Evolutionary conservation across 23 red algal genomes (phyloP), one percentile per base, ranked within the genome.

Genomic region (Gracilaria caudata): DNA sequence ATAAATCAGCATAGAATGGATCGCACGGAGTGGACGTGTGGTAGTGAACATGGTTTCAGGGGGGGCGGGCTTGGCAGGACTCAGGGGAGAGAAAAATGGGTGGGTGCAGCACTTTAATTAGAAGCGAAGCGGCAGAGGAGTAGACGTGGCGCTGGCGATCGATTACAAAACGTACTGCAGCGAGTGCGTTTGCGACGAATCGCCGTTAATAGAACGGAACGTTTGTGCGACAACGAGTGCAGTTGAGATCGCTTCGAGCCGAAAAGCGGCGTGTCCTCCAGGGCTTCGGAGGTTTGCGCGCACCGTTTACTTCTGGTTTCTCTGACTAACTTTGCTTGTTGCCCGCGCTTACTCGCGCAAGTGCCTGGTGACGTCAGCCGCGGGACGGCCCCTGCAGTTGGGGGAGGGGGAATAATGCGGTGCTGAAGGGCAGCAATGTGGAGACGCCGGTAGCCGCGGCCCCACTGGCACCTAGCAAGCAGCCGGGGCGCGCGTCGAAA

Each of bases 71-170:
- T 10, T 7, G 14, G 46, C 7, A 14, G 14, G 46, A 51, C 8
- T 10, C 8, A 51, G 49, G 13, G 1, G 13, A 53, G 49, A 17
- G 49, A 9, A 53, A 7, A 16, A 17, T 53, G 13, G 49, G 49
- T 16, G 6, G 41, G 10, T 45, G 41, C 41, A 45, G 41, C 41
- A 17, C 13, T 53, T 53, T 53, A 66, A 66, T 66, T 66, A 66
- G 61, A 66, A 66, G 61, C 30, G 3, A 30, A 6, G 29, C 26
- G 29, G 29, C 26, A 36, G 13, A 0, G 61, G 13, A 19, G 61
- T 66, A 35, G 61, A 66, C 61, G 61, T 66, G 61, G 61, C 61
- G 29, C 32, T 66, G 61, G 29, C 26, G 61, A 6, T 36, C 61
- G 32, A 66, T 66, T 66, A 35, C 61, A 66, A 33, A 66, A 23